A percentile compares a stretch with the other conserved stretches of the same genome.
Conservation (phyloP, 129 eudicot genomes). For the Artemisia argyi region DNA sequence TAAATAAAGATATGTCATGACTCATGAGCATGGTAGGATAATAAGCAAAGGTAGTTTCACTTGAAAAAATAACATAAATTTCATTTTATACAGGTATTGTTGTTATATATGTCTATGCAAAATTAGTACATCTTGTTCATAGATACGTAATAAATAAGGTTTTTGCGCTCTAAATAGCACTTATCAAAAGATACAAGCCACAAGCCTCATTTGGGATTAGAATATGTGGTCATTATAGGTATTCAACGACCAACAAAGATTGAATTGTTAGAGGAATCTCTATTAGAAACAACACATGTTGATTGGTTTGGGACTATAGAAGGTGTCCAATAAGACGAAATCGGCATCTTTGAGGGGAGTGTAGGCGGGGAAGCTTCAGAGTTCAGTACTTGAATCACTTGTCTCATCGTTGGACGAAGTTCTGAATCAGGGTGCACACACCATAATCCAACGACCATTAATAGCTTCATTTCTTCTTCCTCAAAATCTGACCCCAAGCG, state of each 20-base stretch:
- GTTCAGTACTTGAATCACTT: slow-evolving; percentile 41
- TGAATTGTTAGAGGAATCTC: slow-evolving; percentile 1
- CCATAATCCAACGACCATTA: slow-evolving; percentile 59
- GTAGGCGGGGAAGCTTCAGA: slow-evolving; percentile 37
- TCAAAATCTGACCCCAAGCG: slow-evolving; percentile 21
- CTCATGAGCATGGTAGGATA: too few species aligned
- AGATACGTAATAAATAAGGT: neutral
- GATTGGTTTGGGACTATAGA: neutral
- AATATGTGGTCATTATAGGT: neutral
- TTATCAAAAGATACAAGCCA: neutral
- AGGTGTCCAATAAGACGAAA: slow-evolving; percentile 23
- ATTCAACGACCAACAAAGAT: neutral
- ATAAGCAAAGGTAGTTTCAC: too few species aligned
- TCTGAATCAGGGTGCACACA: slow-evolving; percentile 49
- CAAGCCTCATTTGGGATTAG: neutral
- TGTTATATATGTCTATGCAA: too few species aligned
- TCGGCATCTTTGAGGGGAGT: slow-evolving; percentile 38
- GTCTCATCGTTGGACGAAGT: slow-evolving; percentile 39
- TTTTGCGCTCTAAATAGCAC: neutral
- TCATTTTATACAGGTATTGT: too few species aligned
- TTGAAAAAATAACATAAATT: too few species aligned
- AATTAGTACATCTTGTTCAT: too few species aligned
- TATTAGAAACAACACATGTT: neutral
- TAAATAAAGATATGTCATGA: too few species aligned
- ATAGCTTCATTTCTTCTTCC: slow-evolving; percentile 28